Base-by-base conservation (phyloP, 2,329 filamentous ascomycete genomes). In the Penicillium griseofulvum region DNA sequence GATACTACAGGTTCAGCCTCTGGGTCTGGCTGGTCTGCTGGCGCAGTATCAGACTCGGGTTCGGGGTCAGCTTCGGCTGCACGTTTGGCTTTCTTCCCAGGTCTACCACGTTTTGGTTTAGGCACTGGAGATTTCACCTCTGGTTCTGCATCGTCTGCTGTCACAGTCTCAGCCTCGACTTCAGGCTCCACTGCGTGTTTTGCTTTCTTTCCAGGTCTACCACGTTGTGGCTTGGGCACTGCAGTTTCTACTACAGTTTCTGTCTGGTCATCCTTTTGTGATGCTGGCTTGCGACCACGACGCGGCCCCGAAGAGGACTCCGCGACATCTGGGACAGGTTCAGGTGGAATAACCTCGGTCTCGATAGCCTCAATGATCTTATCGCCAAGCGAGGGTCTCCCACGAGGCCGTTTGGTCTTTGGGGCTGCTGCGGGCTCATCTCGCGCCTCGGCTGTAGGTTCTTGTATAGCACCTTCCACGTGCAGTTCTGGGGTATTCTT, bases 1-100 rank as follows among this genome's bases (percentile, higher is more conserved):
- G 45, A 37, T 29, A 37, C 16, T 37, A 38, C 55, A 17, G 56
- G 22, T 55, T 45, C 54, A 33, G 31, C 5, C 9, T 44, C 53
- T 29, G 36, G 28, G 11, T 46, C 22, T 41, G 41, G 26, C 17
- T 58, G 11, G 10, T 33, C 22, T 48, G 49, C 52, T 19, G 22
- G 4, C 3, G 29, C 44, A 16, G 26, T 36, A 14, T 29, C 29
- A 31, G 48, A 33, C 24, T 22, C 22, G 22, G 22, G 22, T 22
- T 22, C 44, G 11, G 19, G 14, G n/a, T 51, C 55, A n/a, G 36
- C 11, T 24, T 55, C 53, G 8, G n/a, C 16, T 24, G 26, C n/a
- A 14, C 22, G 46, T 33, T 54, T 58, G 7, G 36, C 16, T 26
- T 57, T 62, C 37, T 56, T 62, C 22, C 41, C 48, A 19, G 50